Percentiles rank a stretch among this genome's conserved stretches.
Evolutionary conservation across 2,329 filamentous ascomycete species (phyloP).

Genomic region (Colletotrichum cuscutae): DNA sequence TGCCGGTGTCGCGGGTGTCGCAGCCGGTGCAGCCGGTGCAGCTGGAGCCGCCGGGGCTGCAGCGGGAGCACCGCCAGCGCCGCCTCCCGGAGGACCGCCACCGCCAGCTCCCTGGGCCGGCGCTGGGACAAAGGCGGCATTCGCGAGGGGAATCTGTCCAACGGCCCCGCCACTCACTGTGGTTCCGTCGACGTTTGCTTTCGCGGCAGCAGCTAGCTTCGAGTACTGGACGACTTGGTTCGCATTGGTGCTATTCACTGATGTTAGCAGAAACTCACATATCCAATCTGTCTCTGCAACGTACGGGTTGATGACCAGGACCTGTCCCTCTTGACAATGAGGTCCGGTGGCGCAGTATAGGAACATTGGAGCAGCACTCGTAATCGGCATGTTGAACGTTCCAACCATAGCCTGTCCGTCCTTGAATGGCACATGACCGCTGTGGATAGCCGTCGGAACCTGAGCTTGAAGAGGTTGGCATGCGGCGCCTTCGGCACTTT

Average conservation of each 20-base stretch:
- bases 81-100: background rate
- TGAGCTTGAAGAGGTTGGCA: conserved; percentile 51
- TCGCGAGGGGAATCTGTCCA: conserved; percentile 41
- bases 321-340: conserved; percentile 62
- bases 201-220: conserved; percentile 38
- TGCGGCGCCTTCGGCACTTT: conserved; percentile 46
- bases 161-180: conserved; percentile 42
- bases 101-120: conserved; percentile 33
- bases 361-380: conserved; percentile 56
- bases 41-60: background rate
- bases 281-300: conserved; percentile 14
- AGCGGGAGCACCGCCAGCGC: background rate
- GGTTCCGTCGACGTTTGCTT: conserved; percentile 41
- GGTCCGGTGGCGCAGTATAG: conserved; percentile 60
- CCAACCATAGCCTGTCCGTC: conserved; percentile 50
- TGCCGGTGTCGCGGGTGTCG: background rate
- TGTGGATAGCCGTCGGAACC: conserved; percentile 47
- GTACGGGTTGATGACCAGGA: conserved; percentile 61
- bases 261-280: conserved; percentile 15
- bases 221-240: conserved; percentile 44
- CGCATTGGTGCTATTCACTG: conserved; percentile 35
- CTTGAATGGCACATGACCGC: conserved; percentile 52
- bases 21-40: background rate
- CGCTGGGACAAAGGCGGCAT: conserved; percentile 42
- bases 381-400: conserved; percentile 59